A percentile compares a stretch with the other conserved stretches of the same genome.
These are phyloP conservation scores for Ballota nigra DNA, from an alignment of 257 asterid genomes.

Conservation along the genomic window DNA sequence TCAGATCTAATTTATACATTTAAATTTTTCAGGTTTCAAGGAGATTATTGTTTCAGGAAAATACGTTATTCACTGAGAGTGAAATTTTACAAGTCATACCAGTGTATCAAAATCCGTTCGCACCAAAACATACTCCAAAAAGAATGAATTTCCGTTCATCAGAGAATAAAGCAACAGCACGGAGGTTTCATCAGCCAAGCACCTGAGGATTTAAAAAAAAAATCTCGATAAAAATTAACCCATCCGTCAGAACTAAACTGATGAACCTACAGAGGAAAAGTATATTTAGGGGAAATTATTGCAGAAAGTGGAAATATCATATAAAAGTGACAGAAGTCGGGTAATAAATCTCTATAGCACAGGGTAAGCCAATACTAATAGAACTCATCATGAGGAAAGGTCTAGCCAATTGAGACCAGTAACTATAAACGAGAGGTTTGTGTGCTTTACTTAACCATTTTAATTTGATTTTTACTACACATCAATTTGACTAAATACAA, in stretches of 20 bases:
- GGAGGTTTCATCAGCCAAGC: constrained; percentile 85
- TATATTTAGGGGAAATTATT: background rate
- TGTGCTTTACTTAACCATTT: constrained; percentile 1
- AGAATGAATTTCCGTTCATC: constrained; percentile 83
- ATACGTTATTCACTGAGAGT: background rate
- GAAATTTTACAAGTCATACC: constrained; percentile 51
- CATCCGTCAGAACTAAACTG: background rate
- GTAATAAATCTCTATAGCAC: constrained; percentile 11
- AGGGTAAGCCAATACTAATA: constrained; percentile 1
- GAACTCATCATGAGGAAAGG: background rate
- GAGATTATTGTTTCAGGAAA: constrained; percentile 12
- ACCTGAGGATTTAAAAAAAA: constrained; percentile 41
- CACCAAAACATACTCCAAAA: constrained; percentile 90
- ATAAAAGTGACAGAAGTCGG: background rate
- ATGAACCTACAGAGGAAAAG: constrained; percentile 2
- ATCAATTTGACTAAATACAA: constrained; percentile 6
- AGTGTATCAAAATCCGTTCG: constrained; percentile 92
- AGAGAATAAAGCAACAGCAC: constrained; percentile 84
- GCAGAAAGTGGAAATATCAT: constrained; percentile 15
- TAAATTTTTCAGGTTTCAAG: background rate
- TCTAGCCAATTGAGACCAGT: constrained; percentile 4
- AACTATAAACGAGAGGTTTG: background rate
- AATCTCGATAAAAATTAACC: background rate
- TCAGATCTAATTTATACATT: background rate
- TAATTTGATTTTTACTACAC: background rate